Evolutionary conservation across 2,329 filamentous ascomycete species (phyloP).

Genomic region (Arthroderma sp.): DNA sequence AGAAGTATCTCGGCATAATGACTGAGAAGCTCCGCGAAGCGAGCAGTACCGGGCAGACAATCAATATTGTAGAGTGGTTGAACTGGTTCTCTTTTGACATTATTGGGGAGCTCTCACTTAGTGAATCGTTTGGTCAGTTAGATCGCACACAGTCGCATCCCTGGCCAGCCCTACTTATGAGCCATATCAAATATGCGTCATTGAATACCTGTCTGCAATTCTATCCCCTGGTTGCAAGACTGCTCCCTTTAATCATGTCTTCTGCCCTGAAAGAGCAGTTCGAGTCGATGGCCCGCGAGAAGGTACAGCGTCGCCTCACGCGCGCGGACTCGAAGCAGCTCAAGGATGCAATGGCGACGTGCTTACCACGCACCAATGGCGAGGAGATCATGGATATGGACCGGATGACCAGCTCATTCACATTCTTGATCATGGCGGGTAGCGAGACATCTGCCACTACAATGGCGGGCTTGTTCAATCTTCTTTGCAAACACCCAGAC

Average conservation of each 20-base stretch:
- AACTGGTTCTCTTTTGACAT: conserved; percentile 27
- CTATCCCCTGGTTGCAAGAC: too few species aligned
- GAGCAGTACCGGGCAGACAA: background rate
- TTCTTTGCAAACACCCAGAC: conserved; percentile 18
- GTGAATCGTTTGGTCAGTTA: conserved; percentile 28
- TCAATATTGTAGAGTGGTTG: conserved; percentile 22
- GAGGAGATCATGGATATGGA: too few species aligned
- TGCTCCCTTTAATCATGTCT: too few species aligned
- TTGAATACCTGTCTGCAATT: too few species aligned
- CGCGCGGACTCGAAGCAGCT: too few species aligned
- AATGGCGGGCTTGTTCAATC: conserved; percentile 26
- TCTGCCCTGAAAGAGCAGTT: too few species aligned
- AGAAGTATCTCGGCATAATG: conserved; percentile 19
- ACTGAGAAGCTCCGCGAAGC: background rate
- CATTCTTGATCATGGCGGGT: conserved; percentile 30
- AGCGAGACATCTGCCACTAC: conserved; percentile 34
- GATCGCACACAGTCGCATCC: conserved; percentile 13
- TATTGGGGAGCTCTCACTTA: conserved; percentile 29
- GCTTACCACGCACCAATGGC: too few species aligned
- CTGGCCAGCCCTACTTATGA: background rate
- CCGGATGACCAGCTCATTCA: background rate
- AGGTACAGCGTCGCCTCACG: too few species aligned
- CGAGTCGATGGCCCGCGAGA: too few species aligned
- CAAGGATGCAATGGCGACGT: too few species aligned
- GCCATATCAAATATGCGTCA: too few species aligned